phyloP scores from a whole-genome alignment of 257 asterid species.

The Fraxinus anomala region DNA sequence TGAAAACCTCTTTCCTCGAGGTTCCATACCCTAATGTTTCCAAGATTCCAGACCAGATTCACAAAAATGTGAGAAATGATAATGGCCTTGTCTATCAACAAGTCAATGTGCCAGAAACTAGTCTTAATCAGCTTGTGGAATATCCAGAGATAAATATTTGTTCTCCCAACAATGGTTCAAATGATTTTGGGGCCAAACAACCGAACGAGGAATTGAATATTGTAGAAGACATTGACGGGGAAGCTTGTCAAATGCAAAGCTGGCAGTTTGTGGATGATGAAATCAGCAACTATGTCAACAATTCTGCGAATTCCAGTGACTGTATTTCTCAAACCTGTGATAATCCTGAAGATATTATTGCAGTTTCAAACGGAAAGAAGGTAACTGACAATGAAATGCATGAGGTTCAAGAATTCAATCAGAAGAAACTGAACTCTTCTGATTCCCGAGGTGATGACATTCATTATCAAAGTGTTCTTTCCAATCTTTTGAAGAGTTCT shows the following conservation, averaged over 20 bases:
- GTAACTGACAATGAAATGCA: constrained; percentile 19
- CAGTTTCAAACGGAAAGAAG: constrained; percentile 35
- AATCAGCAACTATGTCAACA: constrained; percentile 56
- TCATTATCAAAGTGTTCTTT: constrained; percentile 74
- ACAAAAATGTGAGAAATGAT: constrained; percentile 26
- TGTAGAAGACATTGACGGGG: constrained; percentile 54
- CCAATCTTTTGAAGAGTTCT: constrained; percentile 74
- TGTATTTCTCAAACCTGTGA: constrained; percentile 60
- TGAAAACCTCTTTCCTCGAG: constrained; percentile 56
- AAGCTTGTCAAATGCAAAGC: constrained; percentile 60
- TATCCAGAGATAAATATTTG: constrained; percentile 35
- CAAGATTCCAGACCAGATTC: constrained; percentile 37
- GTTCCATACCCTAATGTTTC: constrained; percentile 37
- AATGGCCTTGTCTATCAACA: constrained; percentile 14
- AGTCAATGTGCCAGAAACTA: constrained; percentile 32
- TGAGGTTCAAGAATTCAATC: constrained; percentile 44
- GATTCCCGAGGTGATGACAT: constrained; percentile 47
- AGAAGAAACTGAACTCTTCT: constrained; percentile 32
- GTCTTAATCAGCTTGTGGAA: constrained; percentile 46
- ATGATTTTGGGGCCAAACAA: constrained; percentile 54
- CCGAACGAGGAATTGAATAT: constrained; percentile 55
- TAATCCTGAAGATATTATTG: constrained; percentile 37
- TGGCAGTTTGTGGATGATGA: constrained; percentile 66
- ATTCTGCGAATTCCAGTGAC: constrained; percentile 68
- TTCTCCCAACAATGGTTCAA: constrained; percentile 53